These are phyloP conservation scores for Furcasterigmium furcatum DNA, from an alignment of 2,329 filamentous ascomycete species.

Conservation along the genomic window DNA sequence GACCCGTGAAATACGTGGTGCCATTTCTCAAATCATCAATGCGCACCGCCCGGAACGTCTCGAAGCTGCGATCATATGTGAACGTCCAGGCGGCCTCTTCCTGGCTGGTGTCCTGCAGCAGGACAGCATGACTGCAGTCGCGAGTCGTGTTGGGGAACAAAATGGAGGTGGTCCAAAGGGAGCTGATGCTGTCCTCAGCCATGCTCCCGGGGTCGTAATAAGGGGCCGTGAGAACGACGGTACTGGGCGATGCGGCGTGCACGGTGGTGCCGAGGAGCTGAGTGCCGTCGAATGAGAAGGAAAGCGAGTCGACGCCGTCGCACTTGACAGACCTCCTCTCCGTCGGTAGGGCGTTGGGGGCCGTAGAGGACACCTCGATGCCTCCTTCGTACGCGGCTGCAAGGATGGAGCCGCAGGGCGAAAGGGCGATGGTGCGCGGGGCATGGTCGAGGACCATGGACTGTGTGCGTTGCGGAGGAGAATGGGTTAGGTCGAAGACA, in stretches of 20 bases:
- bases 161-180: slow-evolving; percentile 83
- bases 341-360: slow-evolving; percentile 57
- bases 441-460: slow-evolving; percentile 76
- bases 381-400: slow-evolving; percentile 83
- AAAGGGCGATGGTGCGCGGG: slow-evolving; percentile 75
- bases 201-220: slow-evolving; percentile 73
- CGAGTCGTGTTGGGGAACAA: slow-evolving; percentile 78
- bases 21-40: slow-evolving; percentile 73
- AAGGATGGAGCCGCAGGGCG: slow-evolving; percentile 76
- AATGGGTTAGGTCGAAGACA: slow-evolving; percentile 68
- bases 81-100: slow-evolving; percentile 74
- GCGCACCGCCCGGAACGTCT: slow-evolving; percentile 74
- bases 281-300: slow-evolving; percentile 75
- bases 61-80: slow-evolving; percentile 72
- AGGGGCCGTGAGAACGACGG: slow-evolving; percentile 75
- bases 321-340: slow-evolving; percentile 77
- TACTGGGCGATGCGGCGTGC: slow-evolving; percentile 60
- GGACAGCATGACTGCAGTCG: slow-evolving; percentile 73
- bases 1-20: slow-evolving; percentile 76
- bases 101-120: slow-evolving; percentile 58
- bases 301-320: slow-evolving; percentile 68
- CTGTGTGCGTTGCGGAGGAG: slow-evolving; percentile 67
- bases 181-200: slow-evolving; percentile 64
- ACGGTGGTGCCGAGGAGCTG: slow-evolving; percentile 75
- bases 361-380: slow-evolving; percentile 82